Evolutionary conservation across 805 yeast species (phyloP), one percentile per base, ranked within the genome.

Genomic region (Yarrowia deformans): DNA sequence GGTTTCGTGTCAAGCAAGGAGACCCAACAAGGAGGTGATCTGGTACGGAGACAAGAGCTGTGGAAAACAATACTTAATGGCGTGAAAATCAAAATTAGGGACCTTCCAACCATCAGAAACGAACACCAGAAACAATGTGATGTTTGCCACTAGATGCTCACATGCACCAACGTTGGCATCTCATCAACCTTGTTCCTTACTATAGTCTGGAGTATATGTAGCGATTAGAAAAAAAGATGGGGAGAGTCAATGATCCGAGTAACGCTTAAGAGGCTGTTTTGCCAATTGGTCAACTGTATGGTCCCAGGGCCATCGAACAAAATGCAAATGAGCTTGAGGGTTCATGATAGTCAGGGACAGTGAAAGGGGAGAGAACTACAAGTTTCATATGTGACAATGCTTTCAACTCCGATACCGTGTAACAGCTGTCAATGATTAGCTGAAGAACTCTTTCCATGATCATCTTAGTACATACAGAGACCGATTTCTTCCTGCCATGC

Each of bases 1-100:
- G 39, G 45, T 37, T 45, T 54, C 60, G 60, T 54, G 45, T 39
- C 45, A 39, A 54, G 60, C 45, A 39, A 54, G 60, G 60, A 14
- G 58, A 10, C 5, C 18, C 5, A 16, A 13, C 8, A 49, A 52
- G 42, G 42, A 34, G 40, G 42, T 35, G 35, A 8, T 4, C 10
- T 18, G 32, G 40, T 50, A 50, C 19, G 58, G 10, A 46, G 40
- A 4, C 6, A 16, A 16, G 49, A 19, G 10, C 8, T 8, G 19
- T 23, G 29, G 29, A 23, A 23, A 23, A 23, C 29, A 23, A 23
- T 23, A 2, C 3, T 4, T 2, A 2, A 23, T 23, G 3, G 29
- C 29, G 2, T 23, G 4, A 23, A 4, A 23, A 23, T 23, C 29
- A 23, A 23, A 23, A 23, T 4, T 23, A 23, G 3, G 29, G 4